Percentiles rank a stretch among this genome's conserved stretches.
Conservation (phyloP, 1,284 basidiomycete species). For the Afroboletus lepidellus region DNA sequence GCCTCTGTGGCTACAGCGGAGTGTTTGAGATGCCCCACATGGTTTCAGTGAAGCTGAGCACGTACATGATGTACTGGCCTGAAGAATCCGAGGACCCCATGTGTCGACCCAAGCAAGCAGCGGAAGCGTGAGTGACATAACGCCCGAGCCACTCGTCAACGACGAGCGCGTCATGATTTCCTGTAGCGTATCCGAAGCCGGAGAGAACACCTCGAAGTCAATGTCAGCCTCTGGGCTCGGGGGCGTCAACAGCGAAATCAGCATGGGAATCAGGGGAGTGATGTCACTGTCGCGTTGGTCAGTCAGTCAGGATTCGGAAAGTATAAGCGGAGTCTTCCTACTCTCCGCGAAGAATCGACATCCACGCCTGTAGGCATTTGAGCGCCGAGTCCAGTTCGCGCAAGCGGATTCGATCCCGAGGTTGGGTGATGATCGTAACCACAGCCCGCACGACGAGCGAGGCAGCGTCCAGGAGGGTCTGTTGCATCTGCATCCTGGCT, state of each 20-base stretch:
- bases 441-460: conserved; percentile 72
- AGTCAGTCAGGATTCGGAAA: too few relatives aligned
- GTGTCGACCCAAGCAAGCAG: conserved; percentile 71
- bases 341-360: conserved; percentile 66
- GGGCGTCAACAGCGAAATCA: conserved; percentile 60
- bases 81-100: conserved; percentile 54
- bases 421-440: conserved; percentile 47
- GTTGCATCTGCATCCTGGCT: conserved; percentile 58
- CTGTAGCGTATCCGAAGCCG: conserved; percentile 70
- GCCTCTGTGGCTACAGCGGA: conserved; percentile 40
- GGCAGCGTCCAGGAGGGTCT: conserved; percentile 61
- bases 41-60: conserved; percentile 3
- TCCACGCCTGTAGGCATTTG: conserved; percentile 81
- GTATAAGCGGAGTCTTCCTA: too few relatives aligned
- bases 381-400: conserved; percentile 67
- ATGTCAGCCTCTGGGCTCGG: conserved; percentile 29
- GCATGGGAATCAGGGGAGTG: conserved; percentile 58
- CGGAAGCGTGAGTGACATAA: conserved; percentile 76
- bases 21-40: not conserved
- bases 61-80: conserved; percentile 44
- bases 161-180: conserved; percentile 76
- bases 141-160: conserved; percentile 69
- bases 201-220: conserved; percentile 55
- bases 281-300: conserved; percentile 46
- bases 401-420: conserved; percentile 21